phyloP scores from a whole-genome alignment of 2,329 filamentous ascomycete species.

The Neofusicoccum sp. region DNA sequence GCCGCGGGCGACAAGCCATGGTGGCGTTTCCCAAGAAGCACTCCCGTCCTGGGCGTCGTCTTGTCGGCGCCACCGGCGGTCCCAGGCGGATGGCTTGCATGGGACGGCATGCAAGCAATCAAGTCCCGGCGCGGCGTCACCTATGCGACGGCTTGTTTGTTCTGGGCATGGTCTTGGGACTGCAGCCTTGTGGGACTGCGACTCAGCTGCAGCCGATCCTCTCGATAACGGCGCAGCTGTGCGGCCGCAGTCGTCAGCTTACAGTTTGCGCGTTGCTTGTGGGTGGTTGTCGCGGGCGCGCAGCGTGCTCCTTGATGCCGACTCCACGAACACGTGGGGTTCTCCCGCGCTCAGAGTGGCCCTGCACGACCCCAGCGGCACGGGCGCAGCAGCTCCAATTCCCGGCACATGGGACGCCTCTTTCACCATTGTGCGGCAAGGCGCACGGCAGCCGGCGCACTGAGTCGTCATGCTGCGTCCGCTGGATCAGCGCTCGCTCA shows the following conservation, averaged over 20 bases:
- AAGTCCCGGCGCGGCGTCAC: neutral
- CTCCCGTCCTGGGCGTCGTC: neutral
- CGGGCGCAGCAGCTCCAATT: neutral
- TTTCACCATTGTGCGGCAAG: neutral
- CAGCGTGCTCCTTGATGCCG: neutral
- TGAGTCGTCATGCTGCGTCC: neutral
- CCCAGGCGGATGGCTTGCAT: conserved; percentile 8
- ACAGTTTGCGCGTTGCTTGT: neutral
- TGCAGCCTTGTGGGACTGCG: neutral
- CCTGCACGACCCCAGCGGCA: neutral
- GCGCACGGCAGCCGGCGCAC: neutral
- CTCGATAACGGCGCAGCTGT: neutral
- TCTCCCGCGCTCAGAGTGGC: neutral
- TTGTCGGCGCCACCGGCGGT: neutral
- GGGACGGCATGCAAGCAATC: neutral
- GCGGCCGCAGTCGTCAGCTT: neutral
- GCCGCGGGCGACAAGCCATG: neutral
- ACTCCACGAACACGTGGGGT: neutral
- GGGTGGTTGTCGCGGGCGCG: neutral
- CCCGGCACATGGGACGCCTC: conserved; percentile 1
- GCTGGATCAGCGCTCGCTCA: neutral
- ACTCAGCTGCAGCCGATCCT: conserved; percentile 10
- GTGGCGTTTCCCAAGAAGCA: neutral
- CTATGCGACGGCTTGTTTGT: neutral
- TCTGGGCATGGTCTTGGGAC: conserved; percentile 7